Percentiles rank a stretch among this genome's conserved stretches.
Evolutionary conservation across 148 eudicot genomes (phyloP).

Genomic region (Chenopodium formosanum): DNA sequence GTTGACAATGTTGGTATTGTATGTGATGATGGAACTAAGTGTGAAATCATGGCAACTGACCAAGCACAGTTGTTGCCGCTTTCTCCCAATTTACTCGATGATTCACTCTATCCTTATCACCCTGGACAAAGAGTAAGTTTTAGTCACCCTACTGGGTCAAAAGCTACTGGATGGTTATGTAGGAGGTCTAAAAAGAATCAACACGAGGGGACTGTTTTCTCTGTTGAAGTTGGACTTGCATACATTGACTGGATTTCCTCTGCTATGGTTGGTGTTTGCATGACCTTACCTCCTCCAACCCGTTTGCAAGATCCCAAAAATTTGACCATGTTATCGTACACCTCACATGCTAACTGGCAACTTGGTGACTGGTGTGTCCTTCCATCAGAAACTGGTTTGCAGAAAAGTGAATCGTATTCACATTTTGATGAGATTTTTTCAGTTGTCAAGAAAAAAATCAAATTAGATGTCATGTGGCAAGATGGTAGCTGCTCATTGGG

Average conservation of each 20-base stretch:
- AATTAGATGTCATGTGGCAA: conserved; percentile 88
- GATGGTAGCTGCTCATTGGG: conserved; percentile 68
- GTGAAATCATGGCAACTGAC: conserved; percentile 52
- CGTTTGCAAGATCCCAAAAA: conserved; percentile 48
- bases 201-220: conserved; percentile 60
- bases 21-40: conserved; percentile 80
- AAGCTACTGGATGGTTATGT: conserved; percentile 69
- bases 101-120: conserved; percentile 69
- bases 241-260: conserved; percentile 79
- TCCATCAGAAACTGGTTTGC: conserved; percentile 29
- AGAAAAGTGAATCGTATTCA: conserved; percentile 17
- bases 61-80: conserved; percentile 52
- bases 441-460: conserved; percentile 64
- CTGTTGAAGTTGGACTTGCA: conserved; percentile 71
- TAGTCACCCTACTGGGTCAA: conserved; percentile 41
- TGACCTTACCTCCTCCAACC: conserved; percentile 47
- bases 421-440: conserved; percentile 53
- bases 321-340: conserved; percentile 57
- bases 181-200: conserved; percentile 51
- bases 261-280: conserved; percentile 35
- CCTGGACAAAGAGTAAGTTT: conserved; percentile 83
- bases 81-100: conserved; percentile 70
- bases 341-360: conserved; percentile 80
- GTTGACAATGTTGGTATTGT: conserved; percentile 55
- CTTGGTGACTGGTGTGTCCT: conserved; percentile 89